Base-by-base conservation (phyloP, 169 alveolate species). In the Eimeria acervulina region DNA sequence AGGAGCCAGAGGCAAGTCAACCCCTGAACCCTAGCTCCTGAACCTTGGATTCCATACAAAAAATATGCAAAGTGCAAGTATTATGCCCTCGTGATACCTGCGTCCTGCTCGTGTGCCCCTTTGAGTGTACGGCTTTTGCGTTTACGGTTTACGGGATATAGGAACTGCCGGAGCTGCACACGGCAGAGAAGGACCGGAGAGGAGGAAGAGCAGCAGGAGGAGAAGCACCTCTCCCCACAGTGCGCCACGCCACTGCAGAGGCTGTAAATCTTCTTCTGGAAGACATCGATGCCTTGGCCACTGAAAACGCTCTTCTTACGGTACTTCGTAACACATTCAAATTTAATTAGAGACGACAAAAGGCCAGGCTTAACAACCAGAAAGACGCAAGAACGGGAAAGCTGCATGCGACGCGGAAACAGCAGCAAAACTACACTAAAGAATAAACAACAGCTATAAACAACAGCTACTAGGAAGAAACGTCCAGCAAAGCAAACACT, bases 231-330 rank as follows among this genome's bases (percentile, higher is more conserved):
- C 28, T 13, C 21, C 68, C 68, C 19, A 59, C 68, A 59, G 0
- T 59, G 68, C 68, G 19, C 19, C 87, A 76, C 59, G 87, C 87
- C 59, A 44, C 87, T 40, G 87, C 87, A 38, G 59, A 76, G 44
- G 87, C 87, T 28, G 87, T 76, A 38, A 76, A 76, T 38, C 87
- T 76, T 42, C 61, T 76, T 8, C 26, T 76, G 17, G 87, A 76
- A 38, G 87, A 76, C 87, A 76, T 76, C 31, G 87, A 76, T 76
- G 87, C 87, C 4, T 31, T 76, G 36, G 59, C 87, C 38, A 40
- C 87, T 15, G 87, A 76, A 76, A 76, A 76, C 31, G 87, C 87
- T 23, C 87, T 76, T 44, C 87, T 76, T 38, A 76, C 87, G 87
- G 87, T 76, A 76, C 19, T 21, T 12, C 26, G 26, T 21, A 21